Conservation (phyloP, 768 basidiomycete species). For the Pleurotus sapidus region DNA sequence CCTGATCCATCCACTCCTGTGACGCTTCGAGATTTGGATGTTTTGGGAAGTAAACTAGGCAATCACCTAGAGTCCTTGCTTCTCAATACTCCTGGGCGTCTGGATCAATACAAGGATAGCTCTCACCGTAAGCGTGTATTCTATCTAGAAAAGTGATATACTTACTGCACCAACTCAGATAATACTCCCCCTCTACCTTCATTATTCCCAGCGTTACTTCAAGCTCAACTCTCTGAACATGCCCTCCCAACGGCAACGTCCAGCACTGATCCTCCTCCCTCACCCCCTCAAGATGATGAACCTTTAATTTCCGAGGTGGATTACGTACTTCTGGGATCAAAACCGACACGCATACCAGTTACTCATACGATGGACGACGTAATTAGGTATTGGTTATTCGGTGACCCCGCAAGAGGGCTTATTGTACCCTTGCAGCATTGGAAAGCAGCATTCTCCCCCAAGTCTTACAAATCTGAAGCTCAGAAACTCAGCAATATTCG, state of each 20-base stretch:
- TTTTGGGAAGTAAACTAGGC: neutral
- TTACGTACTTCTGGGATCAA: neutral
- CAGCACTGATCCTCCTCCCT: neutral
- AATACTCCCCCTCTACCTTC: neutral
- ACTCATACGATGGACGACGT: constrained; percentile 16
- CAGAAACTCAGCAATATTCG: constrained; percentile 9
- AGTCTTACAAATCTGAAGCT: constrained; percentile 8
- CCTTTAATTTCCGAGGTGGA: neutral
- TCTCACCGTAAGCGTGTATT: neutral
- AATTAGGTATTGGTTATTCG: constrained; percentile 14
- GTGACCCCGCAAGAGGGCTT: constrained; percentile 12
- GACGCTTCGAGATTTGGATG: constrained; percentile 6
- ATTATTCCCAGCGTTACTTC: neutral
- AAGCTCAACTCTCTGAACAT: neutral
- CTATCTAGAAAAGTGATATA: neutral
- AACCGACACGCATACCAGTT: constrained; percentile 11
- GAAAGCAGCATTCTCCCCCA: constrained; percentile 8
- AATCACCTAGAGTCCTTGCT: neutral
- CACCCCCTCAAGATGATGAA: neutral
- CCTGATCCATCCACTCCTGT: constrained; percentile 7
- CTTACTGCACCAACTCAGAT: neutral
- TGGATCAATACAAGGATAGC: neutral
- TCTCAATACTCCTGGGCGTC: neutral
- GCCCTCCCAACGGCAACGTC: neutral
- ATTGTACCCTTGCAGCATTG: constrained; percentile 13